phyloP scores from a whole-genome alignment of 257 asterid species.

The Nicotiana otophora region DNA sequence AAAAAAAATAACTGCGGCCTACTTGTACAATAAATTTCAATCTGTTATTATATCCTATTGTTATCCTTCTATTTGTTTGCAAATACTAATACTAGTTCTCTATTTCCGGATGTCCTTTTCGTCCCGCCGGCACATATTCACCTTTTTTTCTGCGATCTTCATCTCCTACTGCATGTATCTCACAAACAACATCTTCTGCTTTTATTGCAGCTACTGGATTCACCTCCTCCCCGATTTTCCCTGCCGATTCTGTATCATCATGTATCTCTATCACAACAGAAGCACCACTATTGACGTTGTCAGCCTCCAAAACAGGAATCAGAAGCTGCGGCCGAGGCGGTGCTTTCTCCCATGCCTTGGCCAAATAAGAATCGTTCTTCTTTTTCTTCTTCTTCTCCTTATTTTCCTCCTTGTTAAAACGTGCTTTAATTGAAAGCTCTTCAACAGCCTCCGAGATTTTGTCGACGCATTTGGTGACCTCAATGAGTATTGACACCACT shows the following conservation, averaged over 20 bases:
- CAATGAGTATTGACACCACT: conserved; percentile 26
- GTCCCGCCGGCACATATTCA: too few species aligned
- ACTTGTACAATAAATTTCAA: too few species aligned
- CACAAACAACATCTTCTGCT: background rate
- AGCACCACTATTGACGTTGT: too few species aligned
- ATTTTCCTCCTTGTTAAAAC: conserved; percentile 8
- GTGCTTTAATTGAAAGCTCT: conserved; percentile 23
- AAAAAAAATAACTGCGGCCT: background rate
- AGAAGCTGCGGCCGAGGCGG: background rate
- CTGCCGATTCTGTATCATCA: too few species aligned
- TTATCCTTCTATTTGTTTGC: too few species aligned
- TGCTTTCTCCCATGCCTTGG: background rate
- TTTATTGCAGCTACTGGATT: background rate
- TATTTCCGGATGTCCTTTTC: too few species aligned
- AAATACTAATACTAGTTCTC: too few species aligned
- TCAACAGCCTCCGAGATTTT: conserved; percentile 19
- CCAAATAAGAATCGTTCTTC: background rate
- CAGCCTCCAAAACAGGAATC: too few species aligned
- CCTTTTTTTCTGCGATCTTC: background rate
- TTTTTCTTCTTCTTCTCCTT: background rate
- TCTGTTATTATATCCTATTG: too few species aligned
- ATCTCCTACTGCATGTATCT: background rate
- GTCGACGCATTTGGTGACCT: conserved; percentile 13
- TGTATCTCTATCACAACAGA: too few species aligned
- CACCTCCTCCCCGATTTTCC: background rate